Base-by-base conservation (phyloP, 345 rosid species). In the Rhizophora apiculata region DNA sequence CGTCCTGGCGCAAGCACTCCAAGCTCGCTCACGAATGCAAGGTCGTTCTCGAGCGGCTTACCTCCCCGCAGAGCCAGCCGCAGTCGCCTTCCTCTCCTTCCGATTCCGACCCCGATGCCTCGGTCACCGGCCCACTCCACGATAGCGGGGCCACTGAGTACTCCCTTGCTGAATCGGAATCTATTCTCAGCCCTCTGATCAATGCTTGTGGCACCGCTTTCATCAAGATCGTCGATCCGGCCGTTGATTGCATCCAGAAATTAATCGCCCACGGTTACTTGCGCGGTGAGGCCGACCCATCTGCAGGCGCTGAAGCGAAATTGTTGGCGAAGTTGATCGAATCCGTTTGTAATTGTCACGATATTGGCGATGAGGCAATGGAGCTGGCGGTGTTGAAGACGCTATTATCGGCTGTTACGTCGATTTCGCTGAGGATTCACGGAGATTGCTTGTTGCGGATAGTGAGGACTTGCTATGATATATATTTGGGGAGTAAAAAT, bases 1-100 rank as follows among this genome's bases (percentile, higher is more conserved):
- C 94, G 27, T 95, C 99, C 1, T 95, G 99, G 99, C 85, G 99
- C 19, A 95, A 95, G 70, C 99, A 95, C 89, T 88, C 97, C 18
- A 95, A 90, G 69, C 92, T 95, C 70, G 88, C 89, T 65, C 96
- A 92, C 78, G 89, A 95, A 80, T 95, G 98, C 88, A 95, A 92
- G 83, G 85, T 97, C 72, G 85, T 92, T 68, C 71, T 90, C 69
- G 94, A 88, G 55, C 85, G 76, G 27, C 85, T 95, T 79, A 75
- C 80, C 73, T 82, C 91, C 11, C 79, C 86, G 0, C 71, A 69
- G 18, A 67, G 60, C 56, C 68, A 82, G 61, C 79, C 85, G 21
- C 24, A 54, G 11, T 71, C 76, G 16, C 31, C 76, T 6, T 34
- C 79, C 22, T 65, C 80, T 7, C 77, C 83, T 34, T 49, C 89